phyloP scores from a whole-genome alignment of 768 basidiomycete species.

The Lanmaoa pseudosensibilis region DNA sequence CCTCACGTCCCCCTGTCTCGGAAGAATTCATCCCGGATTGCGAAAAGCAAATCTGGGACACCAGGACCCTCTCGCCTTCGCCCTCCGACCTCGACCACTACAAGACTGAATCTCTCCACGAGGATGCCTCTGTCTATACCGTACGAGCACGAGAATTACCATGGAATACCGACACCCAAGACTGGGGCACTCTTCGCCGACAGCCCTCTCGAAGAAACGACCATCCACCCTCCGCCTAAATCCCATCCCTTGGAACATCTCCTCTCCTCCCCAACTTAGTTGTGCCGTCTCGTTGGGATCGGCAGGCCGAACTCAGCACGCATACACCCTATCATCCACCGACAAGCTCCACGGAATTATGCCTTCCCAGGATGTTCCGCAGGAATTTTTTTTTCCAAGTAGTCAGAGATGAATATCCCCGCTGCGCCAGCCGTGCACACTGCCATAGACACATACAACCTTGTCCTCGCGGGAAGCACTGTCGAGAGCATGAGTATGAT shows the following conservation, averaged over 20 bases:
- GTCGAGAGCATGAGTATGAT: conserved; percentile 13
- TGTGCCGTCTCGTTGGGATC: not conserved
- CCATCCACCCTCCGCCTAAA: conserved; percentile 5
- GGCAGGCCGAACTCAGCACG: conserved; percentile 16
- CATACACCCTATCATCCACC: conserved; percentile 10
- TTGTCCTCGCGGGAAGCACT: conserved; percentile 57
- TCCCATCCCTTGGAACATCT: no score
- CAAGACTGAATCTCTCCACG: not conserved
- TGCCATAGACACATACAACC: conserved; percentile 50
- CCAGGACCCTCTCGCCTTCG: conserved; percentile 6
- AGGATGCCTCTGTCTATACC: not conserved
- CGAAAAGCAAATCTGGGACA: conserved; percentile 61
- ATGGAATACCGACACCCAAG: conserved; percentile 21
- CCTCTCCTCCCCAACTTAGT: not conserved
- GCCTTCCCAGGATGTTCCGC: not conserved
- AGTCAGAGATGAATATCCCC: conserved; percentile 51
- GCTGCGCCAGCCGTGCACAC: conserved; percentile 46
- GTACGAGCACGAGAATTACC: conserved; percentile 24
- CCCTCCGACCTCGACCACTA: not conserved
- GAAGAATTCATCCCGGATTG: conserved; percentile 68
- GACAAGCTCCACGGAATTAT: not conserved
- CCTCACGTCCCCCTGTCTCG: conserved; percentile 31
- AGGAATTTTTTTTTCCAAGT: conserved; percentile 46
- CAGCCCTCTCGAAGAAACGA: conserved; percentile 24
- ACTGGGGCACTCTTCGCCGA: conserved; percentile 17